phyloP scores from a whole-genome alignment of 441 rosid species.

The Isatis lusitanica region DNA sequence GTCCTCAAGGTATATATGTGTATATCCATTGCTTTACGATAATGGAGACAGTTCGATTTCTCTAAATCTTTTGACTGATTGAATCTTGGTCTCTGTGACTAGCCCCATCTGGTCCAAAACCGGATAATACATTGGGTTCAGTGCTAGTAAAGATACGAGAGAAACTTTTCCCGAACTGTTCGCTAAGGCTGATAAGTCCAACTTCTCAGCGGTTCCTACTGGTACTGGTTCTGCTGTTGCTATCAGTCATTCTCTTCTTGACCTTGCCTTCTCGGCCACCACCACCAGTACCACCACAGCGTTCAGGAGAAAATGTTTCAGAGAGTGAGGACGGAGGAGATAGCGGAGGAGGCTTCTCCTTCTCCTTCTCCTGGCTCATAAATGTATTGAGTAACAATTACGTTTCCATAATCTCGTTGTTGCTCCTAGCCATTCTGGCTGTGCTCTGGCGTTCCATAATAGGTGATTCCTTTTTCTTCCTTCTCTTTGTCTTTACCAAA shows the following conservation, averaged over 20 bases:
- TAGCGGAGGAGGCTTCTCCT: not conserved
- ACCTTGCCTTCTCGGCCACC: not conserved
- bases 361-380: not conserved
- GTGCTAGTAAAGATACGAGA: not conserved
- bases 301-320: not conserved
- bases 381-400: not conserved
- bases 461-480: not conserved
- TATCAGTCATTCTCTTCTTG: not conserved
- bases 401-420: not conserved
- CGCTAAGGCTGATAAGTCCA: not conserved
- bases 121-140: not conserved
- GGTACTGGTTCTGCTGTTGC: not conserved
- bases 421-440: slow-evolving; percentile 13
- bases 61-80: not conserved
- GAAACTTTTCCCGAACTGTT: not conserved
- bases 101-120: not conserved
- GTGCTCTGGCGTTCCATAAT: not conserved
- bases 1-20: not conserved
- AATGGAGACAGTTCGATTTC: not conserved
- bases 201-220: not conserved
- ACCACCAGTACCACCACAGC: too few species aligned
- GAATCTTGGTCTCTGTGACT: not conserved
- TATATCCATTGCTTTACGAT: not conserved
- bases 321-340: not conserved
- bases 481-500: not conserved